Percentiles rank a stretch among this genome's conserved stretches.
Conservation (phyloP, 768 basidiomycete species). For the Suillus variegatus region DNA sequence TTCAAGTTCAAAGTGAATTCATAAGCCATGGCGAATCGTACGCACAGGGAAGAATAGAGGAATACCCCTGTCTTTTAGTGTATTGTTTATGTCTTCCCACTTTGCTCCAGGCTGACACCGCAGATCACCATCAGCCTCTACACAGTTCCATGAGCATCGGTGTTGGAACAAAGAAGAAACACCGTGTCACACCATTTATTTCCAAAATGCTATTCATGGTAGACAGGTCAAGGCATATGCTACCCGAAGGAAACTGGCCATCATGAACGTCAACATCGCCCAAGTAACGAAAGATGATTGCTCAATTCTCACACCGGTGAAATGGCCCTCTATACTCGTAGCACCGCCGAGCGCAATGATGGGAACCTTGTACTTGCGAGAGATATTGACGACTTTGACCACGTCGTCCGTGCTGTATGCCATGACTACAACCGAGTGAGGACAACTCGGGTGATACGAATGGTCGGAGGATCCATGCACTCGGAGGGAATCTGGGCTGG, state of each 20-base stretch:
- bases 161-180: slow-evolving; percentile 9
- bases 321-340: slow-evolving; percentile 88
- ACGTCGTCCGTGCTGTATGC: slow-evolving; percentile 79
- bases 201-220: slow-evolving; percentile 66
- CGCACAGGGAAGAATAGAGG: slow-evolving; percentile 86
- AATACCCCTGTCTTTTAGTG: slow-evolving; percentile 66
- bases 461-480: slow-evolving; percentile 69
- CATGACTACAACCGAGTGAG: slow-evolving; percentile 59
- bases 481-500: slow-evolving; percentile 49
- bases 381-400: slow-evolving; percentile 74
- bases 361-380: slow-evolving; percentile 72
- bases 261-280: not conserved
- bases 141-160: not conserved
- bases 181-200: slow-evolving; percentile 45
- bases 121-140: slow-evolving; percentile 74
- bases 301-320: slow-evolving; percentile 57
- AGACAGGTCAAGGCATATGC: slow-evolving; percentile 68
- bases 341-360: slow-evolving; percentile 83
- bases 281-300: not conserved
- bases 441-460: slow-evolving; percentile 62
- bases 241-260: slow-evolving; percentile 45
- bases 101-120: slow-evolving; percentile 73
- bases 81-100: slow-evolving; percentile 79
- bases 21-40: not conserved
- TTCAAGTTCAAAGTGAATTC: slow-evolving; percentile 3